Base-by-base conservation (phyloP, 345 rosid species). In the Brassica cretica region DNA sequence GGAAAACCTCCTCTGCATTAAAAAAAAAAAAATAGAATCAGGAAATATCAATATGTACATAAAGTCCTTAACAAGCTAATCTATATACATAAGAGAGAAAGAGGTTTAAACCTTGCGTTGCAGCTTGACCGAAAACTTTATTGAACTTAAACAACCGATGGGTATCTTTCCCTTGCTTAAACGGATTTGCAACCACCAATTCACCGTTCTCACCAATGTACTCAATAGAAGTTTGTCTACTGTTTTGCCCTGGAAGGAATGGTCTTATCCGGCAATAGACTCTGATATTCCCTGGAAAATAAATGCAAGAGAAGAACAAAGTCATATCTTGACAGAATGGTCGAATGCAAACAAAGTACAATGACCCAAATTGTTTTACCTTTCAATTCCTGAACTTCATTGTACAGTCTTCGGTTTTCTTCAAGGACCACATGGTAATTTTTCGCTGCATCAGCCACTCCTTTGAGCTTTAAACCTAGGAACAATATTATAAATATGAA, bases 251-350 rank as follows among this genome's bases (percentile, higher is more conserved):
- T 0, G 89, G 93, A 76, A 88, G 94, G 77, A 95, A 93, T 63
- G 99, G 99, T 71, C 97, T 83, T 69, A 95, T 89, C 64, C 99
- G 90, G 76, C 98, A 95, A 83, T 95, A 93, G 7, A 95, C 98
- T 84, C 99, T 89, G 70, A 95, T 95, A 82, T 95, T 91, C 80
- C 99, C 99, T 95, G 25, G n/a, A 53, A 53, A 53, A 53, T 74
- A 56, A 49, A 53, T 72, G 27, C 64, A 70, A 72, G 55, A 62
- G 72, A 72, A 55, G 68, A 25, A 66, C 46, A 78, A 78, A 83
- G 56, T 71, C 62, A 77, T 41, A 27, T 30, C 6, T 49, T 71
- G 73, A 21, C 24, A 21, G 24, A 60, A 72, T 66, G 15, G 25
- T 66, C 58, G 29, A 74, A 71, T 61, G 37, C 60, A 70, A 5